phyloP scores from a whole-genome alignment of 1,284 basidiomycete species.

The Vanrija sp. region DNA sequence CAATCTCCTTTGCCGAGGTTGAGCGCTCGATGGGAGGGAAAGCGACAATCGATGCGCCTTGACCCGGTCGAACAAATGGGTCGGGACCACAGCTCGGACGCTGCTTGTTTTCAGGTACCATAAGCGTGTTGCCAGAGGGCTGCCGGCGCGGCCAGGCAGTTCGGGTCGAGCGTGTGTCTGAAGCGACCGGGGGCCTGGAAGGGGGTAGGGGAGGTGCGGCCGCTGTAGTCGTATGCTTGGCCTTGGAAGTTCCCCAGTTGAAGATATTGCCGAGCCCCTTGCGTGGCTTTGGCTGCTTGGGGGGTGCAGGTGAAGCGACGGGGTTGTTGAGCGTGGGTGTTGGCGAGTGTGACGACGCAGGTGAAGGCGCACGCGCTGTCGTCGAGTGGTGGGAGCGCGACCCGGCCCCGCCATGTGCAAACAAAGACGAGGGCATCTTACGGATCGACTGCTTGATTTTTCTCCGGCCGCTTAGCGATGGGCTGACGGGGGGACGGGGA shows the following conservation, averaged over 20 bases:
- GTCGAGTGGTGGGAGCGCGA: background rate
- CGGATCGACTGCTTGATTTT: constrained; percentile 23
- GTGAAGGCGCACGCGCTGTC: background rate
- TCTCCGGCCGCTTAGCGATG: background rate
- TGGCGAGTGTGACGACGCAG: constrained; percentile 7
- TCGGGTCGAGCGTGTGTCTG: background rate
- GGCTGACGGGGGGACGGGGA: constrained; percentile 3
- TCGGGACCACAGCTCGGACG: constrained; percentile 38
- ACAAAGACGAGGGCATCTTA: constrained; percentile 38
- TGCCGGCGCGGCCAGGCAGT: constrained; percentile 12
- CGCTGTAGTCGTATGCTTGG: too few relatives aligned
- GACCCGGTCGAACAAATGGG: constrained; percentile 27
- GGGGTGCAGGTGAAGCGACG: constrained; percentile 16
- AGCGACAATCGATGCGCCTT: constrained; percentile 31
- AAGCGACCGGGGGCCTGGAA: background rate
- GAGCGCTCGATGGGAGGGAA: constrained; percentile 8
- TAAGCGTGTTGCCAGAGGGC: constrained; percentile 1
- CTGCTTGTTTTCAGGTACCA: constrained; percentile 13
- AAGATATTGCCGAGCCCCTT: constrained; percentile 36
- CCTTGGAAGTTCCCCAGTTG: constrained; percentile 23
- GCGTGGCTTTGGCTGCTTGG: constrained; percentile 14
- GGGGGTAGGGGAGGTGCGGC: constrained; percentile 1
- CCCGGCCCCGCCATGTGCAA: constrained; percentile 14
- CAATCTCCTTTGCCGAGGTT: constrained; percentile 13
- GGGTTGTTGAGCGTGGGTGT: constrained; percentile 15